Conservation (phyloP, 192 early-diverging fungal species). For the Funneliformis mosseae region DNA sequence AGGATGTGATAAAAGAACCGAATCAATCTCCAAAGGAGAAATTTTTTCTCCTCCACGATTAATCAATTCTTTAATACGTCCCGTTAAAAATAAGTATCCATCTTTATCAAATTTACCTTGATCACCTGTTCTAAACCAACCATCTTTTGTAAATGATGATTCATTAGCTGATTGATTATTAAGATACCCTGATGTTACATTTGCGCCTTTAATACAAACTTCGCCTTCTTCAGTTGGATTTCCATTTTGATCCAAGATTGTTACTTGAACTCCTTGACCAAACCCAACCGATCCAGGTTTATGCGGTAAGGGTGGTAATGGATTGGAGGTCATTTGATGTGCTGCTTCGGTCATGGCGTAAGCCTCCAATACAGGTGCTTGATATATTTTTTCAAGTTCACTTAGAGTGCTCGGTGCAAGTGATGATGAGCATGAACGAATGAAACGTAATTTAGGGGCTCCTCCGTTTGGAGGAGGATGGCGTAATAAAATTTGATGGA, state of each 20-base stretch:
- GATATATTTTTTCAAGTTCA: slow-evolving; percentile 63
- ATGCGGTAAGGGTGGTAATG: slow-evolving; percentile 63
- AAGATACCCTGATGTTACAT: slow-evolving; percentile 78
- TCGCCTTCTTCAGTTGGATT: slow-evolving; percentile 64
- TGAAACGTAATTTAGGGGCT: slow-evolving; percentile 66
- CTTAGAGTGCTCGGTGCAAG: slow-evolving; percentile 69
- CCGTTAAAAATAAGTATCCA: slow-evolving; percentile 78
- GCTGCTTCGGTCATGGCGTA: slow-evolving; percentile 90
- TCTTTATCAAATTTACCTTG: slow-evolving; percentile 79
- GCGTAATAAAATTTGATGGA: slow-evolving; percentile 81
- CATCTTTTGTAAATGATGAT: slow-evolving; percentile 60
- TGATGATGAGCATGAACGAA: slow-evolving; percentile 79
- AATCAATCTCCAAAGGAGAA: slow-evolving; percentile 84
- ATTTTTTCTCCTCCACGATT: slow-evolving; percentile 92
- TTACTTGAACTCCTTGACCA: slow-evolving; percentile 74
- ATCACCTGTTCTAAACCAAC: slow-evolving; percentile 86
- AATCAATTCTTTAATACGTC: slow-evolving; percentile 89
- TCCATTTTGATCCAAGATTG: slow-evolving; percentile 66
- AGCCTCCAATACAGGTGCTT: slow-evolving; percentile 78
- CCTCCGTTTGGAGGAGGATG: slow-evolving; percentile 44
- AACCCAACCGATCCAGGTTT: slow-evolving; percentile 82
- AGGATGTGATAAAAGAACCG: slow-evolving; percentile 66
- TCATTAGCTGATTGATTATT: slow-evolving; percentile 70
- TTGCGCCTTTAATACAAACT: slow-evolving; percentile 81
- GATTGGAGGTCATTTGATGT: slow-evolving; percentile 87